Evolutionary conservation across 2,329 filamentous ascomycete species (phyloP).

Genomic region (Aspergillus chevalieri): DNA sequence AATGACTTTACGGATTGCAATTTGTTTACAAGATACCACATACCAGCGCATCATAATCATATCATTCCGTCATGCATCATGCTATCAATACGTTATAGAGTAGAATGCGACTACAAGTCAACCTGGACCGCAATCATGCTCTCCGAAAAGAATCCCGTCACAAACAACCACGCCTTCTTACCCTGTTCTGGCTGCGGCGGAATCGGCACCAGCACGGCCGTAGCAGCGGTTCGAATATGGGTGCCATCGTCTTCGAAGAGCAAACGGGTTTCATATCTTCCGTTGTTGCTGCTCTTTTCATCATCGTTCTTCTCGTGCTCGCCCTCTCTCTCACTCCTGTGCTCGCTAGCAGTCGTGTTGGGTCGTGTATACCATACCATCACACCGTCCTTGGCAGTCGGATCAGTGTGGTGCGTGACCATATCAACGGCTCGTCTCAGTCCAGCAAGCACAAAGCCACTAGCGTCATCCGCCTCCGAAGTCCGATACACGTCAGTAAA

Average conservation of each 20-base stretch:
- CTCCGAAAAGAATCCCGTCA: constrained; percentile 50
- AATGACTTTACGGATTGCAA: background rate
- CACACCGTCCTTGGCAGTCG: constrained; percentile 34
- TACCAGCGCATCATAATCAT: background rate
- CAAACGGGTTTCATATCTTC: constrained; percentile 41
- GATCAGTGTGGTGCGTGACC: constrained; percentile 22
- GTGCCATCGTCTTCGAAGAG: constrained; percentile 55
- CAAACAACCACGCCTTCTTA: constrained; percentile 52
- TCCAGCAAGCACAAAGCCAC: constrained; percentile 50
- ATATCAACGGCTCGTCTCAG: constrained; percentile 40
- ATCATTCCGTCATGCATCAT: background rate
- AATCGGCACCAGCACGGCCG: constrained; percentile 49
- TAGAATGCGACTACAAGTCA: constrained; percentile 32
- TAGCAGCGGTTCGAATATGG: constrained; percentile 45
- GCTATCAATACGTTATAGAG: background rate
- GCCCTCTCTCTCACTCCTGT: background rate
- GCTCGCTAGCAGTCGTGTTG: constrained; percentile 9
- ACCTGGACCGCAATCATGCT: constrained; percentile 49
- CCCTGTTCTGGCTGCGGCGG: constrained; percentile 42
- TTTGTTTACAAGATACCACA: background rate
- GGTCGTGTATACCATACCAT: constrained; percentile 44
- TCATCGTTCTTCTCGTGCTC: background rate
- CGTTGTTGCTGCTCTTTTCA: background rate
- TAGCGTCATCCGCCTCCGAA: constrained; percentile 38
- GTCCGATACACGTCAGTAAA: constrained; percentile 50